Evolutionary conservation across 1,139 yeast species (phyloP).

Genomic region (Candida freyschussii): DNA sequence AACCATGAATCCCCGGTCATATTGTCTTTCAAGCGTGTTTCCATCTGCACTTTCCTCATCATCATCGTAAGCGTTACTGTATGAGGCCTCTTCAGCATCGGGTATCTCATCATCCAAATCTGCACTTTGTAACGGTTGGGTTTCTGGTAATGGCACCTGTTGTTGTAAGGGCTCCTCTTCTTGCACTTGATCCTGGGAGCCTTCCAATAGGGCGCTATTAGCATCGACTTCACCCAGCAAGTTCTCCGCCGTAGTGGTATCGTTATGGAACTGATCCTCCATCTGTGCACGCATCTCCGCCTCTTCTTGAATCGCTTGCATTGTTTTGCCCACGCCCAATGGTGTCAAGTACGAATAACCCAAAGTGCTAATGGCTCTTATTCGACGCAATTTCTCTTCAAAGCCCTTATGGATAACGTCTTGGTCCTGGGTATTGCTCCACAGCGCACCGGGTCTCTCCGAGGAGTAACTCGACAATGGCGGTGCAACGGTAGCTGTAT

Average conservation of each 20-base stretch:
- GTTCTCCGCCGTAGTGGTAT: conserved; percentile 27
- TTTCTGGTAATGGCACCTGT: conserved; percentile 3
- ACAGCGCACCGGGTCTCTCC: conserved; percentile 43
- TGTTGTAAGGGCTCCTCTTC: conserved; percentile 13
- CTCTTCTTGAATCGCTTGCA: conserved; percentile 39
- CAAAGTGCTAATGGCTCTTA: conserved; percentile 39
- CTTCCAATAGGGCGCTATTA: conserved; percentile 9
- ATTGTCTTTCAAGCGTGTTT: conserved; percentile 27
- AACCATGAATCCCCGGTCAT: conserved; percentile 27
- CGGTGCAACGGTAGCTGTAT: conserved; percentile 38
- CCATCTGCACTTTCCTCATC: conserved; percentile 23
- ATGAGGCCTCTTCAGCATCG: conserved; percentile 34
- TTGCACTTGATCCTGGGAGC: conserved; percentile 14
- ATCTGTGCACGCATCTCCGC: conserved; percentile 27
- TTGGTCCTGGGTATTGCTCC: conserved; percentile 8
- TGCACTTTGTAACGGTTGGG: conserved; percentile 13
- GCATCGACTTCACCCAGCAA: conserved; percentile 27
- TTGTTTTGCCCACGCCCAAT: conserved; percentile 50
- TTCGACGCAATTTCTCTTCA: conserved; percentile 37
- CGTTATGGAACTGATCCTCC: conserved; percentile 27
- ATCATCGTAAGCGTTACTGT: conserved; percentile 23
- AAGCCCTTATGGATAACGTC: conserved; percentile 12
- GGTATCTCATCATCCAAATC: conserved; percentile 48
- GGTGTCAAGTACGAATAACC: conserved; percentile 52
- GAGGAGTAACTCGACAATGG: conserved; percentile 52